Evolutionary conservation across 2,329 filamentous ascomycete species (phyloP).

Genomic region (Sodiomyces alkalinus): DNA sequence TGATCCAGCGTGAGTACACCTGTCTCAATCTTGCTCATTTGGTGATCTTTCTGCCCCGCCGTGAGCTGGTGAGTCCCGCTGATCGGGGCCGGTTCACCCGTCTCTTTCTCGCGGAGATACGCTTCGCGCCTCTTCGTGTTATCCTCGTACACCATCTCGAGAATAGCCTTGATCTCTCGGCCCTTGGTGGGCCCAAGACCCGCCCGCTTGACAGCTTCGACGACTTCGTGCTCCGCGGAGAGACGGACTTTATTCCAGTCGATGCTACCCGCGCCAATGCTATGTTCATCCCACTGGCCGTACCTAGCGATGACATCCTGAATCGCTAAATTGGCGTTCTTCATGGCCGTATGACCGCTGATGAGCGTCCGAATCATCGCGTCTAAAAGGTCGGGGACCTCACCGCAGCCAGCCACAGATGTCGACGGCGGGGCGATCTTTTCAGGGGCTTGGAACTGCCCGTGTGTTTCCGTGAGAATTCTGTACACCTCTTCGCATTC

Average conservation of each 20-base stretch:
- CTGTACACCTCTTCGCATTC: conserved; percentile 56
- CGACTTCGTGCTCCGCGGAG: conserved; percentile 44
- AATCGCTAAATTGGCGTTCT: conserved; percentile 47
- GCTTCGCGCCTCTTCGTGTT: conserved; percentile 34
- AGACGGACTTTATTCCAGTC: conserved; percentile 58
- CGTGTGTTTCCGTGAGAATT: conserved; percentile 51
- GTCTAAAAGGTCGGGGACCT: conserved; percentile 39
- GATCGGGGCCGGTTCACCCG: conserved; percentile 24
- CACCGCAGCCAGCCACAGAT: conserved; percentile 51
- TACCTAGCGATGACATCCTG: conserved; percentile 47
- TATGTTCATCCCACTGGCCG: conserved; percentile 41
- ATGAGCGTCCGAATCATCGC: conserved; percentile 36
- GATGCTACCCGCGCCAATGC: conserved; percentile 55
- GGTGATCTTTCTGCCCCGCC: conserved; percentile 34
- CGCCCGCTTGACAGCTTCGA: conserved; percentile 52
- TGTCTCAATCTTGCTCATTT: conserved; percentile 40
- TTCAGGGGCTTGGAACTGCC: conserved; percentile 46
- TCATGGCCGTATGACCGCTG: conserved; percentile 33
- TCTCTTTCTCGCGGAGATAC: conserved; percentile 25
- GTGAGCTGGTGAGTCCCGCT: conserved; percentile 23
- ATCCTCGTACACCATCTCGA: conserved; percentile 57
- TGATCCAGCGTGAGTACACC: conserved; percentile 43
- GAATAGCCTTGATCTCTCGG: conserved; percentile 55
- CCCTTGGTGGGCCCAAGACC: conserved; percentile 59
- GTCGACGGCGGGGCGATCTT: conserved; percentile 55